Base-by-base conservation (phyloP, 2,329 filamentous ascomycete species). In the Fusarium sp. region DNA sequence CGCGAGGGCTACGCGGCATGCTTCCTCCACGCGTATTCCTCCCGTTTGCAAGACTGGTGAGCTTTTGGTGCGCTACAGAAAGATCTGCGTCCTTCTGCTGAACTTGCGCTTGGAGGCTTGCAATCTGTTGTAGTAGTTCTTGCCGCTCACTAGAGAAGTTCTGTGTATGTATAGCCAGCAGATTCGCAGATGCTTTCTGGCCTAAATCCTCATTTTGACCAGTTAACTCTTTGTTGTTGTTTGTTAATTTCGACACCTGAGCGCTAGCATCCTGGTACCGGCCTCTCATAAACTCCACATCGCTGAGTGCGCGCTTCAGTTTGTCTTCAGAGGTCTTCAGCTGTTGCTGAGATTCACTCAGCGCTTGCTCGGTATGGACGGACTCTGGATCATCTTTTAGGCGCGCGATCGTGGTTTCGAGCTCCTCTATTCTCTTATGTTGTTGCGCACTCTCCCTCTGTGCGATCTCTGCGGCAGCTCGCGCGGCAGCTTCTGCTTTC, bases 201-300 rank as follows among this genome's bases (percentile, higher is more conserved):
- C 75, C 69, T 2, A 87, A 79, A 6, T 81, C 78, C 20, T 77
- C 75, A 17, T 83, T 76, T 26, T 79, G 76, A 11, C 72, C 73
- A 52, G 80, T 79, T 3, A 90, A 79, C 9, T 80, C 77, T 19
- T 75, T 75, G 66, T 85, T 86, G 70, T 87, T 83, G 3, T 77
- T 71, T 20, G 78, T 76, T 4, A 87, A 76, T 17, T 81, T 79
- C 15, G 79, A 78, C 4, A 82, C 83, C 2, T 80, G 75, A 32
- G 82, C 81, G 10, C 86, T 87, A 1, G 85, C 83, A 22, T 84
- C 80, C 69, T 90, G 89, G 70, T 91, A 92, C 11, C 83, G 79
- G 6, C 82, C 81, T 52, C 86, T 84, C 14, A 83, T 79, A 70
- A 89, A 92, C 3, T 88, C 86, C 26, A 83, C 78, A 6, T 89